A percentile compares a stretch with the other conserved stretches of the same genome.
phyloP scores from a whole-genome alignment of 768 basidiomycete genomes.

The Tulasnella sp. region DNA sequence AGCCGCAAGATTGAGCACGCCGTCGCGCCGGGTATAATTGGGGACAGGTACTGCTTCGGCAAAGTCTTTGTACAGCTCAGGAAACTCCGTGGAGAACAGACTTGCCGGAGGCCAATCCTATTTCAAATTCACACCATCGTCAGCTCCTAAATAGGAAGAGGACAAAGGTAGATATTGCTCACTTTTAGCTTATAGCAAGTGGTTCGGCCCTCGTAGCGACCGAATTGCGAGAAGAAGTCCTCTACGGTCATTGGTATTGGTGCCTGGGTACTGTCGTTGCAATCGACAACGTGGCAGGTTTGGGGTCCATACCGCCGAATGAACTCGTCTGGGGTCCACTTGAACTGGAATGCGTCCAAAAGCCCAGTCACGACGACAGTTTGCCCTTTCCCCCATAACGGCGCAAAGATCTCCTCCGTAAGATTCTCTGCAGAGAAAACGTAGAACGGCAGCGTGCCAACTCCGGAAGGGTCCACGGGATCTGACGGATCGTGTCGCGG shows the following conservation, averaged over 20 bases:
- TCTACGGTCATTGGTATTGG: constrained; percentile 47
- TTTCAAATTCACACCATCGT: neutral
- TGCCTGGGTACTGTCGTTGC: constrained; percentile 61
- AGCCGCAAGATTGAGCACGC: constrained; percentile 77
- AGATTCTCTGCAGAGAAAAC: constrained; percentile 45
- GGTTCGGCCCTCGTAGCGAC: constrained; percentile 47
- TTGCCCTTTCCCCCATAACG: constrained; percentile 63
- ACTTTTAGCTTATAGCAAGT: constrained; percentile 75
- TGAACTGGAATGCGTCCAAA: constrained; percentile 50
- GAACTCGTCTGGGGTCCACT: constrained; percentile 83
- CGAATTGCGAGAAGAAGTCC: constrained; percentile 76
- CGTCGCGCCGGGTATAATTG: constrained; percentile 84
- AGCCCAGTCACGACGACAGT: constrained; percentile 72
- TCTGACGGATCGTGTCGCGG: neutral
- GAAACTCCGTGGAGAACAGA: constrained; percentile 78
- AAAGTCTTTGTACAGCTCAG: constrained; percentile 82
- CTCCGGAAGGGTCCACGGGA: constrained; percentile 29
- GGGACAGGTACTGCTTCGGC: constrained; percentile 75
- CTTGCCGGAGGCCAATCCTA: constrained; percentile 90
- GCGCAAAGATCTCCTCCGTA: constrained; percentile 52
- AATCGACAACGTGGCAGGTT: constrained; percentile 68
- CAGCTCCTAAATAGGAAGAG: neutral
- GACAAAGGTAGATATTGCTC: constrained; percentile 18
- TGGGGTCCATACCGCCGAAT: constrained; percentile 56
- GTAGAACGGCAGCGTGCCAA: constrained; percentile 43